Base-by-base conservation (phyloP, 2,329 filamentous ascomycete species). In the Gyromitra esculenta region DNA sequence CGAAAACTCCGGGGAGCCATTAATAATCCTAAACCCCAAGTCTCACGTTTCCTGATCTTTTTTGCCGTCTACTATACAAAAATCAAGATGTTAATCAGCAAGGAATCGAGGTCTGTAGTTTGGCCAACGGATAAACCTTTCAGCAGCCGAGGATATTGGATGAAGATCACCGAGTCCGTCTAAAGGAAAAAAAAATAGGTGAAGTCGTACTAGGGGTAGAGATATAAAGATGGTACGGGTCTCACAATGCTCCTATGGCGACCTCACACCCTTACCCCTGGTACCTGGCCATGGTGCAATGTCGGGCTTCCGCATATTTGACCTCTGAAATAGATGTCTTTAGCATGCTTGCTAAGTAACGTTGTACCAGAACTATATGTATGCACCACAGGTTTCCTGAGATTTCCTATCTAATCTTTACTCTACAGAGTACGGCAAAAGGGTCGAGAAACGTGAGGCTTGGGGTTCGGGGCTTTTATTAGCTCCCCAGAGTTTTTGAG, bases 61-160 rank as follows among this genome's bases (percentile, higher is more conserved):
- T 31, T 31, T 31, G 25, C 25, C 25, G 25, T 31, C 2, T 4
- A 2, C 25, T 31, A 31, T 31, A 31, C 4, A 31, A 31, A 31
- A 31, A 31, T 31, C 25, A 31, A 31, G 25, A 31, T 31, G 25
- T 31, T 31, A 31, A 45, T 9, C 43, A 45, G 43, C 43, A 45
- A 13, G 15, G 2, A 4, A 31, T 31, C 2, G 25, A 45, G 1
- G 11, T 45, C 3, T 9, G 15, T 56, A 6, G 21, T 37, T 57
- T 41, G 35, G 25, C 25, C 5, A 68, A 68, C 21, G 66, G 66
- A 50, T 69, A 69, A 69, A 69, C 66, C 21, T 60, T 60, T 69
- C 59, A 48, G 64, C 64, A 45, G 11, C 50, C 37, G 18, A 68
- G 64, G 64, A 67, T 67, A 35, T 18, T n/a, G 18, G 45, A 48